Percentiles rank a stretch among this genome's conserved stretches.
phyloP scores from a whole-genome alignment of 2,329 filamentous ascomycete species.

The Aspergillus pseudoviridinutans region DNA sequence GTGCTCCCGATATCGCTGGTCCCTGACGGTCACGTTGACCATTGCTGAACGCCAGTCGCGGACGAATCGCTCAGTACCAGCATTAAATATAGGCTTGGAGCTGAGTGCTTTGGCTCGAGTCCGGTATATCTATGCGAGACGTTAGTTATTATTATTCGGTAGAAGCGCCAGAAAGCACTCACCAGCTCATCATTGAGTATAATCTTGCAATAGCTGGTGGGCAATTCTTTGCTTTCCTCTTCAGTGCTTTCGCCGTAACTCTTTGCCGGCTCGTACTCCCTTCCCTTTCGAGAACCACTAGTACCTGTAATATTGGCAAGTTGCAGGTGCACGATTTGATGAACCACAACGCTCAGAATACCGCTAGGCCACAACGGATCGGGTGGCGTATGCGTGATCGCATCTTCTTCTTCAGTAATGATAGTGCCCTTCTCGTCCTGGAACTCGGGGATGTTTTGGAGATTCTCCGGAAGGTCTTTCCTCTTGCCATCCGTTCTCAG shows the following conservation, averaged over 20 bases:
- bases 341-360: constrained; percentile 77
- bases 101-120: constrained; percentile 93
- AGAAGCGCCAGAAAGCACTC: constrained; percentile 17
- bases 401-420: constrained; percentile 71
- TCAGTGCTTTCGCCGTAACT: constrained; percentile 80
- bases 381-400: constrained; percentile 82
- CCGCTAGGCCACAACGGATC: constrained; percentile 96
- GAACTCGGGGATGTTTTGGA: constrained; percentile 70
- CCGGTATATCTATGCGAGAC: constrained; percentile 63
- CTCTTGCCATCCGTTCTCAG: constrained; percentile 85
- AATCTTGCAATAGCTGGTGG: constrained; percentile 92
- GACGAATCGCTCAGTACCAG: constrained; percentile 87
- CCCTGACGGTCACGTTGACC: constrained; percentile 81
- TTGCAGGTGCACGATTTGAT: constrained; percentile 93
- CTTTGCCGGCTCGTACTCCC: constrained; percentile 85
- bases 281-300: constrained; percentile 72
- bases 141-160: neutral
- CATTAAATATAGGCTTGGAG: constrained; percentile 95
- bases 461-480: constrained; percentile 65
- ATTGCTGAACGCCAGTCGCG: constrained; percentile 89
- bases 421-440: constrained; percentile 84
- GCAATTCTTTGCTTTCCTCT: constrained; percentile 73
- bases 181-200: constrained; percentile 80
- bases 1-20: constrained; percentile 84
- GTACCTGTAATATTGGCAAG: constrained; percentile 88